Evolutionary conservation across 2,329 filamentous ascomycete genomes (phyloP).

Genomic region (Aspergillus aculeatus): DNA sequence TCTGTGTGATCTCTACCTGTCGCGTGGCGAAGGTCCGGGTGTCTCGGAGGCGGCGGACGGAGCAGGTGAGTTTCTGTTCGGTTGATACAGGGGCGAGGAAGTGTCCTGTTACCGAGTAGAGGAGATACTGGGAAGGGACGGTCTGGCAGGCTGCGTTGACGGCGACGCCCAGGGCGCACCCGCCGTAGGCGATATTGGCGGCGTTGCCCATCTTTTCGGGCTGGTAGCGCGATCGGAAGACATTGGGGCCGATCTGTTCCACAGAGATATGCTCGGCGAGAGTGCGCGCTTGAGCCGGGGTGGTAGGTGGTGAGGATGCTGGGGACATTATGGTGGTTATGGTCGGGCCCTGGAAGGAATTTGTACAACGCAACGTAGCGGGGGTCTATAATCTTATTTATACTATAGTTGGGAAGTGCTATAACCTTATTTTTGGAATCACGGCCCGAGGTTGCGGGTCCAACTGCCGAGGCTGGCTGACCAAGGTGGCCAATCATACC

Average conservation of each 20-base stretch:
- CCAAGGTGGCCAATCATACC: no score
- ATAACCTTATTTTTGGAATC: no score
- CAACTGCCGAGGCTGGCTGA: no score
- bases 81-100: slow-evolving; percentile 6
- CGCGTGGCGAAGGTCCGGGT: slow-evolving; percentile 7
- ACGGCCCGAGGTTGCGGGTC: no score
- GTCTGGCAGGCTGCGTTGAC: slow-evolving; percentile 10
- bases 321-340: no score
- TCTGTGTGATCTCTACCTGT: neutral
- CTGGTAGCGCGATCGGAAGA: neutral
- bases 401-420: no score
- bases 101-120: slow-evolving; percentile 3
- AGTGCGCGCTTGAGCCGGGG: neutral
- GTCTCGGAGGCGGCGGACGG: neutral
- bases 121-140: neutral
- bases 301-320: neutral
- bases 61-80: neutral
- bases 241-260: neutral
- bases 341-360: no score
- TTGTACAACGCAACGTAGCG: no score
- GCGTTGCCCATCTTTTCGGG: slow-evolving; percentile 10
- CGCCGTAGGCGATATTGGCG: slow-evolving; percentile 8
- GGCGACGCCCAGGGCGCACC: slow-evolving; percentile 7
- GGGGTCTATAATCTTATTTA: no score
- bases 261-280: slow-evolving; percentile 7